These are phyloP conservation scores for Eruca vesicaria DNA, from an alignment of 441 rosid species.

Conservation along the genomic window DNA sequence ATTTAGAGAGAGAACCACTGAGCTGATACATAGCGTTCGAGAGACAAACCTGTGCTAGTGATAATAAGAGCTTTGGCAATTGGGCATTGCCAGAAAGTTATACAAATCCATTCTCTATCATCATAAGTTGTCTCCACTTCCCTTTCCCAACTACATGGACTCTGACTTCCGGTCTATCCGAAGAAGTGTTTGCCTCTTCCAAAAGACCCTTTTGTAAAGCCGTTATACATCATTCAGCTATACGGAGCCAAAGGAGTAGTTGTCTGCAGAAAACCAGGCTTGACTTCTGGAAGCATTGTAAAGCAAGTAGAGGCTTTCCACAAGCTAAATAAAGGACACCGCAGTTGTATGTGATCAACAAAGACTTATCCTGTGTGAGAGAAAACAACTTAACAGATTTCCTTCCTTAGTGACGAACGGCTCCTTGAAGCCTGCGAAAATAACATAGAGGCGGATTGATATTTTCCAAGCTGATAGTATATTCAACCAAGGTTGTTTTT, in stretches of 20 bases:
- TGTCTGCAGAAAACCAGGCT: constrained; percentile 59
- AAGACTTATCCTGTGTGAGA: constrained; percentile 86
- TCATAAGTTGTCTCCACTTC: constrained; percentile 79
- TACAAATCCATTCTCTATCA: constrained; percentile 46
- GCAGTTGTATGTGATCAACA: constrained; percentile 75
- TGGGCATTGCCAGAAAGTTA: constrained; percentile 46
- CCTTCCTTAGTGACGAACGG: constrained; percentile 65
- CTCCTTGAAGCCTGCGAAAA: constrained; percentile 72
- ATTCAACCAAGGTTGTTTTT: constrained; percentile 95
- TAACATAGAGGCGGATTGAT: constrained; percentile 61
- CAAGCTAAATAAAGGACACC: constrained; percentile 84
- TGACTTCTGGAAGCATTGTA: constrained; percentile 84
- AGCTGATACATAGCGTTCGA: constrained; percentile 67
- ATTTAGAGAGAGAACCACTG: constrained; percentile 41
- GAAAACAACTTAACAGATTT: constrained; percentile 66
- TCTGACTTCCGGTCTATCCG: constrained; percentile 53
- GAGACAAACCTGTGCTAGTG: constrained; percentile 81
- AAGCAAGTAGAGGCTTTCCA: constrained; percentile 87
- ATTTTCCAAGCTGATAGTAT: constrained; percentile 69
- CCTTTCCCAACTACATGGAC: constrained; percentile 82
- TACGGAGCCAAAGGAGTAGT: constrained; percentile 89
- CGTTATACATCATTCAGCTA: constrained; percentile 92
- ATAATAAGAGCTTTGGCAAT: constrained; percentile 69
- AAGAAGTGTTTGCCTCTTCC: constrained; percentile 36
- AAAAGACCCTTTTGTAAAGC: constrained; percentile 80